A percentile compares a stretch with the other conserved stretches of the same genome.
These are phyloP conservation scores for Kernera saxatilis DNA, from an alignment of 345 rosid species.

Conservation along the genomic window DNA sequence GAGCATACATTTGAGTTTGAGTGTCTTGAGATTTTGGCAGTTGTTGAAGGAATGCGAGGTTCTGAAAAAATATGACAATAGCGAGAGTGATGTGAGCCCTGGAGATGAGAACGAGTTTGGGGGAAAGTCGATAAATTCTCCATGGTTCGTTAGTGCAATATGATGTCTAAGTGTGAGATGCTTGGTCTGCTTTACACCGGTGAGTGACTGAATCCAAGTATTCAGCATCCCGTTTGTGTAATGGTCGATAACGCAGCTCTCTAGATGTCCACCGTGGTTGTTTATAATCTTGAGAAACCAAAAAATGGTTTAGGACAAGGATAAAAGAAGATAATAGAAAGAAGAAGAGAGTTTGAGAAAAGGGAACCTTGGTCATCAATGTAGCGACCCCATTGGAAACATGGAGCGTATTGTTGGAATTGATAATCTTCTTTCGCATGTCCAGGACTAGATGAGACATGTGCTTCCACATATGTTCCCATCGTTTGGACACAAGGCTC, in stretches of 20 bases:
- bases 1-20: not conserved
- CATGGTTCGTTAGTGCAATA: too few relatives aligned
- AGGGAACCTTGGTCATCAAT: conserved; percentile 4
- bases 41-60: not conserved
- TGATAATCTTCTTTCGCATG: not conserved
- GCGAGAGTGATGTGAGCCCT: not conserved
- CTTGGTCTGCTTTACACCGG: not conserved
- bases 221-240: not conserved
- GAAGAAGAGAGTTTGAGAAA: not conserved
- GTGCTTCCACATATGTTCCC: conserved; percentile 6
- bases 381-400: not conserved
- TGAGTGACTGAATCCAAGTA: not conserved
- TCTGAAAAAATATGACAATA: not conserved
- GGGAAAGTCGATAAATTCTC: not conserved
- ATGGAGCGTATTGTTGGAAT: not conserved
- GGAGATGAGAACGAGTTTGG: not conserved
- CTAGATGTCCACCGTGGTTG: not conserved
- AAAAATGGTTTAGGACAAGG: not conserved
- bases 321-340: not conserved
- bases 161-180: not conserved
- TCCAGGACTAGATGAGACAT: not conserved
- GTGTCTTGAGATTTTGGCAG: not conserved
- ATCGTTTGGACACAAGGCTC: not conserved
- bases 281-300: not conserved
- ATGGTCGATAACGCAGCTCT: not conserved